Evolutionary conservation across 371 early-diverging fungal genomes (phyloP).

Genomic region (Apophysomyces trapeziformis): DNA sequence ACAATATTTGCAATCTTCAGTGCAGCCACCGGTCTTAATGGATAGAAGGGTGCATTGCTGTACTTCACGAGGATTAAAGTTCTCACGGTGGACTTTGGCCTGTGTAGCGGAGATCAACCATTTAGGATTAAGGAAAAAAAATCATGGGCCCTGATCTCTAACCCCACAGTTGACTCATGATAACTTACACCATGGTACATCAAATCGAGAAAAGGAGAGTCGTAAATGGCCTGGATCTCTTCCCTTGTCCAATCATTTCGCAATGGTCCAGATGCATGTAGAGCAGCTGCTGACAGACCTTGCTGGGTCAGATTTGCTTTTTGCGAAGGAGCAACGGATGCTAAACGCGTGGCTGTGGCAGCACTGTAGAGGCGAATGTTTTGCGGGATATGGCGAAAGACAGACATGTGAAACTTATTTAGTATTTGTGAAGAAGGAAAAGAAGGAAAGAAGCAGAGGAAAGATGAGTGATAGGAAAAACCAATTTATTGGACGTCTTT

Average conservation of each 20-base stretch:
- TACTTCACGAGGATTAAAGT: slow-evolving; percentile 75
- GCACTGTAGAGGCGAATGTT: slow-evolving; percentile 51
- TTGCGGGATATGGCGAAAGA: slow-evolving; percentile 44
- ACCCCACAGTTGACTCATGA: background rate
- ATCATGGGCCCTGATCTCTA: slow-evolving; percentile 4
- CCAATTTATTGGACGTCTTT: too few relatives aligned
- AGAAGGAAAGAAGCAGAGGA: slow-evolving; percentile 31
- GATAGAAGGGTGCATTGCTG: slow-evolving; percentile 85
- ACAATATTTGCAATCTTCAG: slow-evolving; percentile 89
- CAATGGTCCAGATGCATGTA: slow-evolving; percentile 60
- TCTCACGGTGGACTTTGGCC: slow-evolving; percentile 79
- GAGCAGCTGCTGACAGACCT: slow-evolving; percentile 61
- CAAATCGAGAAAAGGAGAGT: slow-evolving; percentile 83
- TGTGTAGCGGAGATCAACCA: slow-evolving; percentile 40
- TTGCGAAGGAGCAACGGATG: slow-evolving; percentile 49
- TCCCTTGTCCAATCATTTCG: slow-evolving; percentile 79
- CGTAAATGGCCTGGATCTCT: slow-evolving; percentile 78
- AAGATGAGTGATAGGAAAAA: slow-evolving; percentile 21
- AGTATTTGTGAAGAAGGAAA: slow-evolving; percentile 6
- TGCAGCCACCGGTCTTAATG: slow-evolving; percentile 91
- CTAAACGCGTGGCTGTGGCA: slow-evolving; percentile 55
- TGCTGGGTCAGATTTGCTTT: slow-evolving; percentile 24
- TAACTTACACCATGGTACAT: slow-evolving; percentile 75
- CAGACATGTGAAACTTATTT: slow-evolving; percentile 35
- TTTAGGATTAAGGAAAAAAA: background rate